These are phyloP conservation scores for Xylaria sp. DNA, from an alignment of 2,329 filamentous ascomycete genomes.

Conservation along the genomic window DNA sequence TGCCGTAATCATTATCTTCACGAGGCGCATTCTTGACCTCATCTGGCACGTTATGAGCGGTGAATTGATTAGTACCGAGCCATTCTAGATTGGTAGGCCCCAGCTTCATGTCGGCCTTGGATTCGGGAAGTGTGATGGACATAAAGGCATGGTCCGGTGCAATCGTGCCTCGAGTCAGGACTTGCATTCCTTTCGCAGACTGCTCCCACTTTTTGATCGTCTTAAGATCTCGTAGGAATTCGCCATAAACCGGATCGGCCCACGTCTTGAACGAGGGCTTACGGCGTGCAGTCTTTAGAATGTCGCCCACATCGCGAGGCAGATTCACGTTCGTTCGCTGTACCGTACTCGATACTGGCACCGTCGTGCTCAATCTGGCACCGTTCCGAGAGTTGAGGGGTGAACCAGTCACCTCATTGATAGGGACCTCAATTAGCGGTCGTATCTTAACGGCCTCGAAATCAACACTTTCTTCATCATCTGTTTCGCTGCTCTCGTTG, in stretches of 20 bases:
- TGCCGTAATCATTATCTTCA: slow-evolving; percentile 30
- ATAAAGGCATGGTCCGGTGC: slow-evolving; percentile 38
- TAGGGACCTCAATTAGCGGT: slow-evolving; percentile 9
- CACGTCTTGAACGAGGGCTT: slow-evolving; percentile 18
- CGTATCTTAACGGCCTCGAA: not conserved
- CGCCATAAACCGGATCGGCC: slow-evolving; percentile 23
- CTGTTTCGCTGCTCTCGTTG: slow-evolving; percentile 5
- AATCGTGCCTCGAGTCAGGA: slow-evolving; percentile 33
- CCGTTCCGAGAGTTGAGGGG: slow-evolving; percentile 16
- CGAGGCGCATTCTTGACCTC: slow-evolving; percentile 30
- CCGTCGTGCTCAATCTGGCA: slow-evolving; percentile 11
- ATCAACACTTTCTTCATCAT: slow-evolving; percentile 7
- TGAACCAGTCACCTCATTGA: slow-evolving; percentile 1
- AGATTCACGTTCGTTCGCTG: slow-evolving; percentile 23
- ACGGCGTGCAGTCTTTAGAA: slow-evolving; percentile 18
- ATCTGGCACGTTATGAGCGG: slow-evolving; percentile 40
- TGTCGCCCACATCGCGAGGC: slow-evolving; percentile 24
- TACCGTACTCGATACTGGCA: slow-evolving; percentile 15
- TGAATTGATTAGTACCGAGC: slow-evolving; percentile 38
- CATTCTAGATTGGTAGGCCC: slow-evolving; percentile 32
- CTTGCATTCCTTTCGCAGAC: slow-evolving; percentile 32
- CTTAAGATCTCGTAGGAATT: slow-evolving; percentile 29
- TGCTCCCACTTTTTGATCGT: slow-evolving; percentile 45
- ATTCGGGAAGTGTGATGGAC: slow-evolving; percentile 30
- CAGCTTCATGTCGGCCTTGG: slow-evolving; percentile 23